A percentile compares a stretch with the other conserved stretches of the same genome.
Conservation (phyloP, 352 stramenopile species). For the Phytopythium montanum region DNA sequence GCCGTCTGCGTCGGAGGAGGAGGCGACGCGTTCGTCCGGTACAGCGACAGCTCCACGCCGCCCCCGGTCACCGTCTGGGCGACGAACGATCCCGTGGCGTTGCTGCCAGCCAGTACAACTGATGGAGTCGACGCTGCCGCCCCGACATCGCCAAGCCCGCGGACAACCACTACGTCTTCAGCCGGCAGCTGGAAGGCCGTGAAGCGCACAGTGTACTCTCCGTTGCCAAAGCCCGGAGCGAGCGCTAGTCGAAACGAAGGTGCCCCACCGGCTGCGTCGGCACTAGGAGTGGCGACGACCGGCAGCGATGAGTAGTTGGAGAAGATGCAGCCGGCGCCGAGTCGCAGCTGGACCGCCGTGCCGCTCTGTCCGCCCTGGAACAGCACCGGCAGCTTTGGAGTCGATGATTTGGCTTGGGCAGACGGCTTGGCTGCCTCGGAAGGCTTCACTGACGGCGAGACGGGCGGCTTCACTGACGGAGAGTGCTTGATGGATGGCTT, state of each 20-base stretch:
- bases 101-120: constrained; percentile 33
- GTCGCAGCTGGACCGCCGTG: constrained; percentile 14
- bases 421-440: neutral
- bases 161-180: constrained; percentile 42
- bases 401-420: neutral
- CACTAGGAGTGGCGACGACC: constrained; percentile 4
- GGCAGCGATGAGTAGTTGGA: constrained; percentile 47
- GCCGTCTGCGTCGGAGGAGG: constrained; percentile 5
- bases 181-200: constrained; percentile 43
- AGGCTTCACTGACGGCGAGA: neutral
- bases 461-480: neutral
- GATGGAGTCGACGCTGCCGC: neutral
- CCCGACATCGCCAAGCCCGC: constrained; percentile 17
- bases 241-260: constrained; percentile 44
- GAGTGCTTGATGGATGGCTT: too few relatives aligned
- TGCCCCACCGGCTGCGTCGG: neutral
- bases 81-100: constrained; percentile 55
- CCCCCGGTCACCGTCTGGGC: constrained; percentile 36
- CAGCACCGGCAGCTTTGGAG: neutral
- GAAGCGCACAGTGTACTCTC: constrained; percentile 64
- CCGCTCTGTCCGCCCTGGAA: neutral
- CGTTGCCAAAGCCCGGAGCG: constrained; percentile 39
- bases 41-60: constrained; percentile 47
- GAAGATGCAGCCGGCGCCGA: constrained; percentile 48
- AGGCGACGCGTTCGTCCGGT: constrained; percentile 11